Evolutionary conservation across 371 early-diverging fungal species (phyloP), one percentile per base, ranked within the genome.

Genomic region (Rhizomucor miehei): DNA sequence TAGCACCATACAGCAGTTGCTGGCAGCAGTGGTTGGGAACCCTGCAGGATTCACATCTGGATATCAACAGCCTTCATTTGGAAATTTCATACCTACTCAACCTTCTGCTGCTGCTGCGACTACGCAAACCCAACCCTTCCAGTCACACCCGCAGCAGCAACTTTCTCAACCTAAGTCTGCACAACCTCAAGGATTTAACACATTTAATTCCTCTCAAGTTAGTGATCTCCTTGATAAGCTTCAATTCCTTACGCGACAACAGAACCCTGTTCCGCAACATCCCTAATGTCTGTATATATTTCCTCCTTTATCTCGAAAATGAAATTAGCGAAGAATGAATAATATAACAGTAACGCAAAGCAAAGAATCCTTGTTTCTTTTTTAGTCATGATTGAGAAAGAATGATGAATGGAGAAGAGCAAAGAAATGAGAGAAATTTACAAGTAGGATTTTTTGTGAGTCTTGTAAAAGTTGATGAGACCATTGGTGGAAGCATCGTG

Each of bases 401-500:
- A 17, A 48, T 46, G 29, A 29, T 29, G 29, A 6, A 41, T 16
- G 41, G 41, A 14, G 12, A 12, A 41, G 11, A 41, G 41, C 41
- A 12, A 8, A 29, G 29, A 29, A 19, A 41, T 48, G 43, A 8
- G 43, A 39, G 23, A 23, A 17, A 25, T 16, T 4, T 50, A 43
- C 44, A n/a, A 43, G 25, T 20, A 62, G 45, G 67, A 52, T 55
- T 80, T 79, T 66, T 77, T 82, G 72, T 84, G 56, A 21, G 69
- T 44, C 75, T 84, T 86, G 79, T 84, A 86, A 62, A 74, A 92
- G 87, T 94, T 96, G 77, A 97, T 94, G 51, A 97, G 81, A 16
- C 93, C 95, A 57, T 94, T 94, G 61, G 97, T 97, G 21, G 89
- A 89, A 48, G 89, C 80, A 74, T 97, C 97, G 62, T 97, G 97